phyloP scores from a whole-genome alignment of 768 basidiomycete species.

The Pleurotus giganteus region DNA sequence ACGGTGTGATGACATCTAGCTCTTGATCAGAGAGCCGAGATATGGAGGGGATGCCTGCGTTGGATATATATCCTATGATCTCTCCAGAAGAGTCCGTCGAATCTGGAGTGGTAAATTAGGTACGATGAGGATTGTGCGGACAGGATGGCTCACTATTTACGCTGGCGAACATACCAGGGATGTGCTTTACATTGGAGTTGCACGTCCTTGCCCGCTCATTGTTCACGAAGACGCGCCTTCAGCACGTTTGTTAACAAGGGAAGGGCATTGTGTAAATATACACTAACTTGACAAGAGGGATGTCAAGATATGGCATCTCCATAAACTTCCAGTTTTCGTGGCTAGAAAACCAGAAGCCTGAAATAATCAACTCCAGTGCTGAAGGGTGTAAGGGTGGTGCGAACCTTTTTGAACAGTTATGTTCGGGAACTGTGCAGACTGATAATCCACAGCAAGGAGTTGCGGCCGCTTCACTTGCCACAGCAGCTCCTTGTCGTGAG shows the following conservation, averaged over 20 bases:
- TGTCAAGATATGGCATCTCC: conserved; percentile 21
- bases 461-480: conserved; percentile 20
- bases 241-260: neutral
- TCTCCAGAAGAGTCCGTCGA: conserved; percentile 21
- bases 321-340: conserved; percentile 25
- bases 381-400: neutral
- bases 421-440: conserved; percentile 11
- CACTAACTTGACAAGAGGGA: conserved; percentile 18
- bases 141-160: conserved; percentile 14
- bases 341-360: conserved; percentile 23
- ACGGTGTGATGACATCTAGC: conserved; percentile 23
- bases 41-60: conserved; percentile 21
- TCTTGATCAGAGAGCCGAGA: conserved; percentile 22
- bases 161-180: conserved; percentile 23
- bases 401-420: conserved; percentile 22
- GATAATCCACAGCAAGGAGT: conserved; percentile 18
- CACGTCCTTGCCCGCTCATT: conserved; percentile 22
- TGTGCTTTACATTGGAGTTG: conserved; percentile 16
- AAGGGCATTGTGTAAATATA: neutral
- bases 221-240: conserved; percentile 18
- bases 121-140: too few species aligned
- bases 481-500: conserved; percentile 15
- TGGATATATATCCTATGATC: conserved; percentile 24
- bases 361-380: neutral
- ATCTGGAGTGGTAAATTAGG: conserved; percentile 1